Evolutionary conservation across 2,329 filamentous ascomycete species (phyloP).

Genomic region (Tolypocladium inflatum): DNA sequence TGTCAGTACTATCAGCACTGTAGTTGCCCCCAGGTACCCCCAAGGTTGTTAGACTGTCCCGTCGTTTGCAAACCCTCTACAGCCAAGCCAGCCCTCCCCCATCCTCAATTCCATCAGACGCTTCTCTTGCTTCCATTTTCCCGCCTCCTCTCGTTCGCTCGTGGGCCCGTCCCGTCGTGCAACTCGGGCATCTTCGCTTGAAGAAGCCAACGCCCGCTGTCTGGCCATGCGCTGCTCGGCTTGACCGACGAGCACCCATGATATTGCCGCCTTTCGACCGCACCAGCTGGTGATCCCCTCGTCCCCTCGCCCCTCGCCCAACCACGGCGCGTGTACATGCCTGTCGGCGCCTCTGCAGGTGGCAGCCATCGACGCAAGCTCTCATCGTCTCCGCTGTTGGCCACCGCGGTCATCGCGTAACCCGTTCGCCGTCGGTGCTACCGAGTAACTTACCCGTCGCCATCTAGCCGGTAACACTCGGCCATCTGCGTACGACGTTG

Average conservation of each 20-base stretch:
- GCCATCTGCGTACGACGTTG: neutral
- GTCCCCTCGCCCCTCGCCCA: neutral
- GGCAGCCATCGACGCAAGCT: neutral
- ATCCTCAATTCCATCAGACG: neutral
- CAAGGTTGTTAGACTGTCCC: too few species aligned
- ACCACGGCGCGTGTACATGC: neutral
- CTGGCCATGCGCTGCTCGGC: slow-evolving; percentile 2
- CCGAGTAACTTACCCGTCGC: neutral
- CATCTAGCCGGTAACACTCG: neutral
- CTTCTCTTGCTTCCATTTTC: neutral
- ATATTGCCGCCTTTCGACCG: neutral
- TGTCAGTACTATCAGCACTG: neutral
- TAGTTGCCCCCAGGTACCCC: neutral
- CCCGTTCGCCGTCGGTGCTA: neutral
- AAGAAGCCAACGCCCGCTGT: neutral
- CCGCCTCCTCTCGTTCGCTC: neutral
- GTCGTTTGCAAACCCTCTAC: neutral
- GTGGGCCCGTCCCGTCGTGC: neutral
- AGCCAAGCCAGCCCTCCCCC: neutral
- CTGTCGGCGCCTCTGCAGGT: neutral
- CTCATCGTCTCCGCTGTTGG: neutral
- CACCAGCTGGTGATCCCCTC: neutral
- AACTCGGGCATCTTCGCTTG: neutral
- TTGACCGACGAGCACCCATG: slow-evolving; percentile 2
- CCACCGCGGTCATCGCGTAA: neutral